Conservation (phyloP, 768 basidiomycete species). For the Termitomyces sp. region DNA sequence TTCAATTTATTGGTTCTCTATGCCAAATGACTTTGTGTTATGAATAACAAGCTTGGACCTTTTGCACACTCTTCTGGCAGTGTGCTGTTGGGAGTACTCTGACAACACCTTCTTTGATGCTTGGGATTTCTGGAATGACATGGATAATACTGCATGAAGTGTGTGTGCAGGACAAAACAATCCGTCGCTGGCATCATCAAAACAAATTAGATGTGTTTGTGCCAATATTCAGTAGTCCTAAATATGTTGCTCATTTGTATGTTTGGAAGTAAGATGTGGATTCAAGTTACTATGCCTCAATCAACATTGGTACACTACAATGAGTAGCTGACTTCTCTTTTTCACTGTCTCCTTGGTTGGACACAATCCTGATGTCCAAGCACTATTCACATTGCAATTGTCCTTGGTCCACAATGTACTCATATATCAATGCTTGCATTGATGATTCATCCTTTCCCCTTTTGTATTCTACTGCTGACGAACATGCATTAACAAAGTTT, state of each 20-base stretch:
- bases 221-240: neutral
- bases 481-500: slow-evolving; percentile 3
- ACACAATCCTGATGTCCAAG: neutral
- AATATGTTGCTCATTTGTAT: neutral
- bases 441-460: neutral
- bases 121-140: too few relatives aligned
- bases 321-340: slow-evolving; percentile 27
- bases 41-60: too few relatives aligned
- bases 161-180: slow-evolving; percentile 25
- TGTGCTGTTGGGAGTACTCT: too few relatives aligned
- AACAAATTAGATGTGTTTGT: slow-evolving; percentile 47
- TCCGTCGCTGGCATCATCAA: slow-evolving; percentile 29
- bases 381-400: neutral
- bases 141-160: too few relatives aligned
- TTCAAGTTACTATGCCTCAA: slow-evolving; percentile 49
- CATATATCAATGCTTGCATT: neutral
- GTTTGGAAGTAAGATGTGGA: slow-evolving; percentile 36
- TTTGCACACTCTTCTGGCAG: too few relatives aligned
- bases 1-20: too few relatives aligned
- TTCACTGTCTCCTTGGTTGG: neutral
- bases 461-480: neutral
- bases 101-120: too few relatives aligned
- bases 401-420: neutral
- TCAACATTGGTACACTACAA: slow-evolving; percentile 62
- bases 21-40: too few relatives aligned